phyloP scores from a whole-genome alignment of 768 basidiomycete genomes.

The Mycena vulgaris region DNA sequence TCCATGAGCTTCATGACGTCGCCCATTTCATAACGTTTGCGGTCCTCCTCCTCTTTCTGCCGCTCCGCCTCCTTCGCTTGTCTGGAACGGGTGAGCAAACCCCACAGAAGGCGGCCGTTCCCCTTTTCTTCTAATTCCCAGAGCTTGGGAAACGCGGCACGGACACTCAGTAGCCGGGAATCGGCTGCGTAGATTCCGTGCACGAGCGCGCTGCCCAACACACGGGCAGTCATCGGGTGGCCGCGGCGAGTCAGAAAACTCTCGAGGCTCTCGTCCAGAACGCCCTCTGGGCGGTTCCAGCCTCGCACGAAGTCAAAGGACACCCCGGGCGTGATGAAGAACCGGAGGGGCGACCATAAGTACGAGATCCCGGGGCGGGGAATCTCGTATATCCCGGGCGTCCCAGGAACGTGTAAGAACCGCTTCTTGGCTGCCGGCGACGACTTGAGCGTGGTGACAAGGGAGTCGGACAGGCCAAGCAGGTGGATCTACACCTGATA shows the following conservation, averaged over 20 bases:
- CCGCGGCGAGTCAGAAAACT: slow-evolving; percentile 83
- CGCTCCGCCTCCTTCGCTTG: slow-evolving; percentile 27
- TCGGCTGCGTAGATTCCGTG: slow-evolving; percentile 97
- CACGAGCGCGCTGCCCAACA: slow-evolving; percentile 84
- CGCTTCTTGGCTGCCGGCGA: slow-evolving; percentile 85
- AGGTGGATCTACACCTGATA: slow-evolving; percentile 77
- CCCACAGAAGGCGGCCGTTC: slow-evolving; percentile 78
- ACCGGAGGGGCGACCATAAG: slow-evolving; percentile 57
- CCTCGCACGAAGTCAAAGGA: slow-evolving; percentile 71
- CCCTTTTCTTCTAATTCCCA: slow-evolving; percentile 80
- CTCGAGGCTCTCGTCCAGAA: slow-evolving; percentile 86
- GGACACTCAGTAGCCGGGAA: slow-evolving; percentile 79
- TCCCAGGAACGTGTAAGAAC: slow-evolving; percentile 73
- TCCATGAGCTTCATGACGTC: slow-evolving; percentile 63
- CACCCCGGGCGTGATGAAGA: slow-evolving; percentile 66
- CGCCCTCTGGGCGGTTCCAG: slow-evolving; percentile 55
- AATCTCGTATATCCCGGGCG: slow-evolving; percentile 66
- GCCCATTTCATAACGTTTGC: slow-evolving; percentile 64
- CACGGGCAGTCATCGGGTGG: slow-evolving; percentile 78
- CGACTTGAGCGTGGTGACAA: slow-evolving; percentile 77
- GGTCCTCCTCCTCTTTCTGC: slow-evolving; percentile 36
- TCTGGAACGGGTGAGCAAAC: slow-evolving; percentile 57
- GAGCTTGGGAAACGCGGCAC: slow-evolving; percentile 82
- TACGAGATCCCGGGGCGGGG: slow-evolving; percentile 59
- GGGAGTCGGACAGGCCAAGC: slow-evolving; percentile 68